phyloP scores from a whole-genome alignment of 352 stramenopile genomes.

The Phytophthora fragariae region DNA sequence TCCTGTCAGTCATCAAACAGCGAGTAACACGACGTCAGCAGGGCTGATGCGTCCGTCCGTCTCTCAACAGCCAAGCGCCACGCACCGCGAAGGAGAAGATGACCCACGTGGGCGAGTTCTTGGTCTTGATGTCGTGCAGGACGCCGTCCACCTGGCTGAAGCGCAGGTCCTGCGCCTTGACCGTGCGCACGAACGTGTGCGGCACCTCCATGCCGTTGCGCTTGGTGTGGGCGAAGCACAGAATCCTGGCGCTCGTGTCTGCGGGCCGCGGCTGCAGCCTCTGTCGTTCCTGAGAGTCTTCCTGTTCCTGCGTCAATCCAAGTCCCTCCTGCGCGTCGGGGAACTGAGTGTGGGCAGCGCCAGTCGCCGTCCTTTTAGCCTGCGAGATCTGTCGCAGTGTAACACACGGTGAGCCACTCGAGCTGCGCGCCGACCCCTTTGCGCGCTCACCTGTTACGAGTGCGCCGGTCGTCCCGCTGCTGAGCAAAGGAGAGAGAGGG shows the following conservation, averaged over 20 bases:
- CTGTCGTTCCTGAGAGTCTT: slow-evolving; percentile 9
- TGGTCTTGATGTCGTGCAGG: slow-evolving; percentile 71
- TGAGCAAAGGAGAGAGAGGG: slow-evolving; percentile 22
- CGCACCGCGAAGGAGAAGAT: slow-evolving; percentile 80
- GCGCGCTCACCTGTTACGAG: slow-evolving; percentile 16
- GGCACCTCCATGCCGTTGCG: slow-evolving; percentile 64
- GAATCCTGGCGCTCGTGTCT: slow-evolving; percentile 40
- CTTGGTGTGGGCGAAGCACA: slow-evolving; percentile 49
- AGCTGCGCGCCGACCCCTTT: background rate
- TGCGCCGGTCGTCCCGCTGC: slow-evolving; percentile 17
- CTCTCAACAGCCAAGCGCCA: background rate
- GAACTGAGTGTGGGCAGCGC: background rate
- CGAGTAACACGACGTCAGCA: background rate
- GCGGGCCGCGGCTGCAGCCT: slow-evolving; percentile 17
- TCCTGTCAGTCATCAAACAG: slow-evolving; percentile 52
- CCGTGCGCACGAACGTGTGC: slow-evolving; percentile 85
- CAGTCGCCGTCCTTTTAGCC: slow-evolving; percentile 7
- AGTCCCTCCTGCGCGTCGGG: background rate
- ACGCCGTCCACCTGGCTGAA: slow-evolving; percentile 82
- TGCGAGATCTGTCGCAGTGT: slow-evolving; percentile 43
- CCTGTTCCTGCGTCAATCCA: background rate
- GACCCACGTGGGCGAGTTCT: slow-evolving; percentile 74
- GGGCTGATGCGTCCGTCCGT: background rate
- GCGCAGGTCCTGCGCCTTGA: slow-evolving; percentile 82
- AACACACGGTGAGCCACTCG: slow-evolving; percentile 22